These are phyloP conservation scores for Aspergillus taichungensis DNA, from an alignment of 495 filamentous ascomycete species.

Conservation along the genomic window DNA sequence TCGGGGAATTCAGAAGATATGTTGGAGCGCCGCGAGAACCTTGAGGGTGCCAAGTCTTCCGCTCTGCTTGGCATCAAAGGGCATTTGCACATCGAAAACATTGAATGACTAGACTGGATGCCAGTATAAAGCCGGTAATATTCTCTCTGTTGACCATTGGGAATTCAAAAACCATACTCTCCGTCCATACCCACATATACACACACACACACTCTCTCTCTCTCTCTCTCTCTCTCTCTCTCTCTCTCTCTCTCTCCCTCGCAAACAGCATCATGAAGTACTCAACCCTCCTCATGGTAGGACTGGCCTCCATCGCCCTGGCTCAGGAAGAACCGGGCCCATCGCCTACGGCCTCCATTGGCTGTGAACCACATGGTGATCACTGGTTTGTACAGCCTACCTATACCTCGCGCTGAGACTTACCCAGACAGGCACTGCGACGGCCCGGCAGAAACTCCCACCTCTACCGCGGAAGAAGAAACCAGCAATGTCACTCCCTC, in stretches of 20 bases:
- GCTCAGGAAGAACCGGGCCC: slow-evolving; percentile 14
- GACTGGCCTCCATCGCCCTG: slow-evolving; percentile 8
- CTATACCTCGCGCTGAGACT: not conserved
- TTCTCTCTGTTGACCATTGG: not conserved
- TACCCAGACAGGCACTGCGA: slow-evolving; percentile 13
- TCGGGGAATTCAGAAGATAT: too few species aligned
- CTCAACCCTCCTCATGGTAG: slow-evolving; percentile 11
- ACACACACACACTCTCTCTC: not conserved
- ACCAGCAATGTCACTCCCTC: slow-evolving; percentile 5
- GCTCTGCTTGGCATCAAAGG: slow-evolving; percentile 6
- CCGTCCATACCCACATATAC: too few species aligned
- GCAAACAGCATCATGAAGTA: slow-evolving; percentile 9
- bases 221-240: not conserved
- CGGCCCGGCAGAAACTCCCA: slow-evolving; percentile 11
- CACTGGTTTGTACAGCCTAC: slow-evolving; percentile 15
- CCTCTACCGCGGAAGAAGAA: not conserved
- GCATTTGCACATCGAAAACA: not conserved
- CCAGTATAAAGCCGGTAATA: not conserved
- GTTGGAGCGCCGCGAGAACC: slow-evolving; percentile 7
- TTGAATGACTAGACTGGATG: not conserved
- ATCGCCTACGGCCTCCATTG: slow-evolving; percentile 21
- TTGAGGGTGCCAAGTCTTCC: slow-evolving; percentile 16
- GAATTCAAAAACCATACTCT: too few species aligned
- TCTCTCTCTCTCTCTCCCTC: not conserved
- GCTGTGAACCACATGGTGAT: slow-evolving; percentile 25